Conservation (phyloP, 495 filamentous ascomycete genomes). For the Daldinia childiae region DNA sequence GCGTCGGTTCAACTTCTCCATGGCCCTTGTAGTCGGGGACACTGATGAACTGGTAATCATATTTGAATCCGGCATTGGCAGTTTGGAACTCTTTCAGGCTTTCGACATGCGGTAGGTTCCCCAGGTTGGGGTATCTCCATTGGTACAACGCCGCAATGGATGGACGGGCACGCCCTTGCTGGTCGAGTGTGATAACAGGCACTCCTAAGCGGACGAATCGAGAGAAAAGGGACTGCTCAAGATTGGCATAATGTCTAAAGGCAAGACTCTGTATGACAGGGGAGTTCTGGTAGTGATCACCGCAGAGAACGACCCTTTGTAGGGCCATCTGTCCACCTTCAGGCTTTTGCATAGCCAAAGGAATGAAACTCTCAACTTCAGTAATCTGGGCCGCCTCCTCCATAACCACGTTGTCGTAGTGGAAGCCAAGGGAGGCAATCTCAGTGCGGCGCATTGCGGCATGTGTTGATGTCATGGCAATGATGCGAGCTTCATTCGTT, state of each 20-base stretch:
- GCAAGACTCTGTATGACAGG: conserved; percentile 95
- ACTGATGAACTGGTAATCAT: conserved; percentile 97
- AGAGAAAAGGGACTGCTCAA: conserved; percentile 94
- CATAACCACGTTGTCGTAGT: conserved; percentile 98
- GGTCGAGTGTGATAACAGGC: conserved; percentile 87
- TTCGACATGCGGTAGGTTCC: conserved; percentile 79
- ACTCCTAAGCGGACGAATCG: conserved; percentile 90
- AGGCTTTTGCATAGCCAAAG: conserved; percentile 85
- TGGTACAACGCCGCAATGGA: conserved; percentile 89
- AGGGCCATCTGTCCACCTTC: conserved; percentile 76
- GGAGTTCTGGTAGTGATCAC: conserved; percentile 96
- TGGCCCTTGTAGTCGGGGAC: conserved; percentile 92
- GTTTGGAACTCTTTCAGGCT: conserved; percentile 73
- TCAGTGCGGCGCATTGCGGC: conserved; percentile 96
- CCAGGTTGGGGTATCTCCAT: conserved; percentile 89
- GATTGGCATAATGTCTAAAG: conserved; percentile 94
- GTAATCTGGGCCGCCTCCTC: conserved; percentile 99
- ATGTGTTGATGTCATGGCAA: conserved; percentile 98
- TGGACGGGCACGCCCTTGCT: conserved; percentile 88
- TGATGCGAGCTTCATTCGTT: conserved; percentile 91
- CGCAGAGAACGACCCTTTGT: conserved; percentile 89
- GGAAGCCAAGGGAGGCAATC: conserved; percentile 90
- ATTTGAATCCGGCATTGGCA: conserved; percentile 91
- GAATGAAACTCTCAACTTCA: conserved; percentile 97
- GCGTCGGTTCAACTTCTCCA: conserved; percentile 90